Conservation (phyloP, 345 rosid genomes). For the Anacardium occidentale region DNA sequence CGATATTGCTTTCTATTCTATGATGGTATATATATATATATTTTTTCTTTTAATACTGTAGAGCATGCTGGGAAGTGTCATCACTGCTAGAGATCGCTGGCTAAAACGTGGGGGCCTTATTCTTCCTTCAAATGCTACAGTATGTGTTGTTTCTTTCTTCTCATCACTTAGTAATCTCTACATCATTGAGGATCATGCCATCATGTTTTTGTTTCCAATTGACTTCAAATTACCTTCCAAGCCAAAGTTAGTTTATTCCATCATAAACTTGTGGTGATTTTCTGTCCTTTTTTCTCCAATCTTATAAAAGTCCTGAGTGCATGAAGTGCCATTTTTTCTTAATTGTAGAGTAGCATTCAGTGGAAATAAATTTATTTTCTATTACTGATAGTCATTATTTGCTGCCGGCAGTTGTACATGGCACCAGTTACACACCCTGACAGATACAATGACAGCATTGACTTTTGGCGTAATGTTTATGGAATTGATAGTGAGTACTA, state of each 20-base stretch:
- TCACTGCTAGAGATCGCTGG: slow-evolving; percentile 95
- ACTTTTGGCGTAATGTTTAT: slow-evolving; percentile 95
- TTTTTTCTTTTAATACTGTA: slow-evolving; percentile 22
- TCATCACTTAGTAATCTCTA: background rate
- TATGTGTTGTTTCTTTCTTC: slow-evolving; percentile 26
- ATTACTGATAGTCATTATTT: slow-evolving; percentile 28
- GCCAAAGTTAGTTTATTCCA: background rate
- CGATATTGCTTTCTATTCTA: background rate
- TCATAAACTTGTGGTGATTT: background rate
- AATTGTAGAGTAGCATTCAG: background rate
- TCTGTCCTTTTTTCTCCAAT: background rate
- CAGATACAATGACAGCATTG: slow-evolving; percentile 88
- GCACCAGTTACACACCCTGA: slow-evolving; percentile 93
- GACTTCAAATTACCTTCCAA: background rate
- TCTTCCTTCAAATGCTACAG: slow-evolving; percentile 91
- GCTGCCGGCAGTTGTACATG: slow-evolving; percentile 74
- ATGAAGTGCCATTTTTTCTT: slow-evolving; percentile 8
- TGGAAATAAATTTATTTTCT: slow-evolving; percentile 7
- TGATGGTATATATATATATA: background rate
- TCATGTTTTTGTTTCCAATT: background rate
- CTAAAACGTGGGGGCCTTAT: slow-evolving; percentile 90
- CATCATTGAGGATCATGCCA: background rate
- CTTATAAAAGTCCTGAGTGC: background rate
- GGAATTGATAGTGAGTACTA: slow-evolving; percentile 93
- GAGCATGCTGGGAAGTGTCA: slow-evolving; percentile 99